phyloP scores from a whole-genome alignment of 176 grass and related monocot species.

The Dactylis glomerata region DNA sequence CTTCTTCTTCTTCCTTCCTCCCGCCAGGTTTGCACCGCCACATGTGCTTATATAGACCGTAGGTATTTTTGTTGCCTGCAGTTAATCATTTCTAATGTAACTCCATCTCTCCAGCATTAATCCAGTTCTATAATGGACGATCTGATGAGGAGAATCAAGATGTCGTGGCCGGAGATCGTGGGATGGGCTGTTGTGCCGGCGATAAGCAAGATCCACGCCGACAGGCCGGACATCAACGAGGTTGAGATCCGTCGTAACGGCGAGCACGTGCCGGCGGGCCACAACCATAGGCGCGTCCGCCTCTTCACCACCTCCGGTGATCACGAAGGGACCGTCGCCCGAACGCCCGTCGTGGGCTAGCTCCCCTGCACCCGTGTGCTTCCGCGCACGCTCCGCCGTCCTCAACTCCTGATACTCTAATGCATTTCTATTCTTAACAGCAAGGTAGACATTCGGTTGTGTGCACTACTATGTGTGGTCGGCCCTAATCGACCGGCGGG shows the following conservation, averaged over 20 bases:
- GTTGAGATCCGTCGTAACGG: neutral
- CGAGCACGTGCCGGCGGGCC: neutral
- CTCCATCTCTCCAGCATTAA: neutral
- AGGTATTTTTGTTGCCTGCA: neutral
- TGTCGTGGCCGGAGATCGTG: neutral
- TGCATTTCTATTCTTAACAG: neutral
- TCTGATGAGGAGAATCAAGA: neutral
- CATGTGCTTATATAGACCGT: neutral
- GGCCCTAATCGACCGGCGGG: too few relatives aligned
- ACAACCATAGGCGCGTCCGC: neutral
- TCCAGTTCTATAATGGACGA: neutral
- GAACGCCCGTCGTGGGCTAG: neutral
- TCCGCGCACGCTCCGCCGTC: neutral
- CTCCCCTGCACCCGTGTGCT: neutral
- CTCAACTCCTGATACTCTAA: neutral
- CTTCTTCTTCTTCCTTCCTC: neutral
- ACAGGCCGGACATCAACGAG: neutral
- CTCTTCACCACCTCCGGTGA: neutral
- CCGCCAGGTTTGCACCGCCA: neutral
- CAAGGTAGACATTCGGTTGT: neutral
- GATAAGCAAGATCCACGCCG: neutral
- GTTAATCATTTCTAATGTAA: neutral
- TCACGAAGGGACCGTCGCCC: neutral
- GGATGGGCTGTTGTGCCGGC: neutral
- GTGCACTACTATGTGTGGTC: too few relatives aligned